Evolutionary conservation across 768 basidiomycete genomes (phyloP).

Genomic region (Porpolomopsis calyptriformis): DNA sequence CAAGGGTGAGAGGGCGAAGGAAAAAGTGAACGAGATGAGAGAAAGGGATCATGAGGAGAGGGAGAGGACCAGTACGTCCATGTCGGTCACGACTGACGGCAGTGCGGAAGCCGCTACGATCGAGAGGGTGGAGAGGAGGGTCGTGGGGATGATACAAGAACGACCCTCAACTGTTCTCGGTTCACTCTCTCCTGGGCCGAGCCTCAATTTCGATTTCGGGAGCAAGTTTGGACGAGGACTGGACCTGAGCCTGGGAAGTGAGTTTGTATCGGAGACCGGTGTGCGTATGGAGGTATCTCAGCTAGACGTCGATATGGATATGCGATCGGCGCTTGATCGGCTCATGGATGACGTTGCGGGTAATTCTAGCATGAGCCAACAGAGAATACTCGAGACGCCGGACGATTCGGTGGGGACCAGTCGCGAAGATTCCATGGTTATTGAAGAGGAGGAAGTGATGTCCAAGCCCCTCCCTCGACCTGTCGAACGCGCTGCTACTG

Average conservation of each 20-base stretch:
- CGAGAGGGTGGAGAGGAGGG: conserved; percentile 35
- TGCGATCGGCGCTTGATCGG: conserved; percentile 62
- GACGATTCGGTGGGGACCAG: conserved; percentile 35
- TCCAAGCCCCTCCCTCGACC: conserved; percentile 13
- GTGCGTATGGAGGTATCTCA: conserved; percentile 6
- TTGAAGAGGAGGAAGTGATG: conserved; percentile 20
- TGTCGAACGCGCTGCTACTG: conserved; percentile 40
- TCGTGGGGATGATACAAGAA: conserved; percentile 12
- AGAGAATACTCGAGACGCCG: conserved; percentile 11
- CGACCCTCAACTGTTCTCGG: not conserved
- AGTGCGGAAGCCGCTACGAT: conserved; percentile 43
- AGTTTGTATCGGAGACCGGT: conserved; percentile 14
- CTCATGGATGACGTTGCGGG: conserved; percentile 58
- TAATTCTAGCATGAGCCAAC: conserved; percentile 11
- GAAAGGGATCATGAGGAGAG: too few species aligned
- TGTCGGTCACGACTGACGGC: conserved; percentile 29
- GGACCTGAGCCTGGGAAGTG: conserved; percentile 22
- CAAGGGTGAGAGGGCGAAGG: conserved; percentile 9
- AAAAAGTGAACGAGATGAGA: conserved; percentile 9
- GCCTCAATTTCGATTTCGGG: conserved; percentile 36
- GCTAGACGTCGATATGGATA: conserved; percentile 53
- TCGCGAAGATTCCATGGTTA: conserved; percentile 26
- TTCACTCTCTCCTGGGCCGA: conserved; percentile 5
- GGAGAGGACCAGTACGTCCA: conserved; percentile 18
- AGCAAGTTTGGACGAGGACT: conserved; percentile 33